Evolutionary conservation across 2,329 filamentous ascomycete genomes (phyloP).

Genomic region (Berkeleyomyces rouxiae): DNA sequence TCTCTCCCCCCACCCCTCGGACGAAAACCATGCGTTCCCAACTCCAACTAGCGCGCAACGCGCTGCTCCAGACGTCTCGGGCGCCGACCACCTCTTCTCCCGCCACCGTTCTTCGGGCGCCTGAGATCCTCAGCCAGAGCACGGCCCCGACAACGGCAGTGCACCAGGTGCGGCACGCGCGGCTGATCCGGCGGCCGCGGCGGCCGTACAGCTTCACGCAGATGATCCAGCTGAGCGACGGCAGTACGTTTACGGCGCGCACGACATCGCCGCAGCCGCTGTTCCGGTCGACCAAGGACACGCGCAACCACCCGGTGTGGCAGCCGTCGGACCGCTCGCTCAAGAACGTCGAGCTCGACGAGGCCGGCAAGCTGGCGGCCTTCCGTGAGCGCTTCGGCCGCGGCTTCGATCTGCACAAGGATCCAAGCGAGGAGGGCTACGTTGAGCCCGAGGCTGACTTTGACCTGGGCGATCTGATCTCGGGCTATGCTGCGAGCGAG

Average conservation of each 20-base stretch:
- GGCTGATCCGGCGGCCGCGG: constrained; percentile 72
- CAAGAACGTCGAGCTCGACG: constrained; percentile 81
- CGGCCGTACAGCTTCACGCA: constrained; percentile 97
- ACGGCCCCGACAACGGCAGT: constrained; percentile 18
- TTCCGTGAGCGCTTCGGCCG: constrained; percentile 76
- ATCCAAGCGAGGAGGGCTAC: constrained; percentile 19
- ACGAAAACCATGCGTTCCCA: constrained; percentile 13
- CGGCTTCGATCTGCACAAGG: constrained; percentile 52
- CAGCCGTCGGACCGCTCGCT: constrained; percentile 70
- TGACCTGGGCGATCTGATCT: constrained; percentile 34
- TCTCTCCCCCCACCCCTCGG: background rate
- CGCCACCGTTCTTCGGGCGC: constrained; percentile 7
- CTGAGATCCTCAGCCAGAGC: constrained; percentile 16
- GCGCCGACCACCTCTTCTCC: constrained; percentile 19
- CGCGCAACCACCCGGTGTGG: constrained; percentile 78
- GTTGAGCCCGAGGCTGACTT: constrained; percentile 17
- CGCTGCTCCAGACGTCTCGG: constrained; percentile 17
- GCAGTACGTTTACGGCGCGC: constrained; percentile 64
- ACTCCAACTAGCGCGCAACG: constrained; percentile 11
- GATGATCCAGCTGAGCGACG: constrained; percentile 80
- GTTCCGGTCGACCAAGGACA: constrained; percentile 56
- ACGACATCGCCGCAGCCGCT: constrained; percentile 54
- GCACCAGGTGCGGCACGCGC: constrained; percentile 57
- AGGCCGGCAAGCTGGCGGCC: constrained; percentile 73
- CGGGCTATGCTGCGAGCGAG: constrained; percentile 26